These are phyloP conservation scores for Trichoderma cornu-damae DNA, from an alignment of 2,329 filamentous ascomycete genomes.

Conservation along the genomic window DNA sequence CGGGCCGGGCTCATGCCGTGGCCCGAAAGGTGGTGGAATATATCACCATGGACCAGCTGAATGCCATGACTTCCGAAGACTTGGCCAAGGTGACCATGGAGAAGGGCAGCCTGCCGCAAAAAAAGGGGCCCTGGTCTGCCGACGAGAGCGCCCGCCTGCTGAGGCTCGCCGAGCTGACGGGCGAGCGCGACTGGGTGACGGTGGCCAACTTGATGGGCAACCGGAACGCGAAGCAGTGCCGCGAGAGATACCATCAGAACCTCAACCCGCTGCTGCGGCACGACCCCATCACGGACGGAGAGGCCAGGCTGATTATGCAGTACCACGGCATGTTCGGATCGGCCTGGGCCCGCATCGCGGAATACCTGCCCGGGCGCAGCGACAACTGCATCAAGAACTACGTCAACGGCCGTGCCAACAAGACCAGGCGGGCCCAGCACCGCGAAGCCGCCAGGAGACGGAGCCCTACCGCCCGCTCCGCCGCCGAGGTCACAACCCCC, in stretches of 20 bases:
- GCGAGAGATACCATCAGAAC: conserved; percentile 91
- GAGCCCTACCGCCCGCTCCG: too few relatives aligned
- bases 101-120: background rate
- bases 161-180: conserved; percentile 64
- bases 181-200: conserved; percentile 82
- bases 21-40: background rate
- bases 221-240: conserved; percentile 87
- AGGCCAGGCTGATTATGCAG: conserved; percentile 70
- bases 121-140: conserved; percentile 76
- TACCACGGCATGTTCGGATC: conserved; percentile 76
- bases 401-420: conserved; percentile 45
- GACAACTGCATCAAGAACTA: conserved; percentile 98
- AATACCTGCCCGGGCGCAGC: conserved; percentile 74
- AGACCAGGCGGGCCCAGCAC: background rate
- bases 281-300: conserved; percentile 64
- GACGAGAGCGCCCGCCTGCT: conserved; percentile 68
- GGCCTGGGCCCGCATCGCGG: conserved; percentile 85
- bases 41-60: background rate
- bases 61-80: background rate
- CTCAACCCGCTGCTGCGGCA: conserved; percentile 72
- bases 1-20: background rate
- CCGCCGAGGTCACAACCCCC: too few relatives aligned
- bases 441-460: background rate
- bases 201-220: conserved; percentile 72
- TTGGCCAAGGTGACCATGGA: background rate